Base-by-base conservation (phyloP, 495 filamentous ascomycete species). In the Xylaria acuta region DNA sequence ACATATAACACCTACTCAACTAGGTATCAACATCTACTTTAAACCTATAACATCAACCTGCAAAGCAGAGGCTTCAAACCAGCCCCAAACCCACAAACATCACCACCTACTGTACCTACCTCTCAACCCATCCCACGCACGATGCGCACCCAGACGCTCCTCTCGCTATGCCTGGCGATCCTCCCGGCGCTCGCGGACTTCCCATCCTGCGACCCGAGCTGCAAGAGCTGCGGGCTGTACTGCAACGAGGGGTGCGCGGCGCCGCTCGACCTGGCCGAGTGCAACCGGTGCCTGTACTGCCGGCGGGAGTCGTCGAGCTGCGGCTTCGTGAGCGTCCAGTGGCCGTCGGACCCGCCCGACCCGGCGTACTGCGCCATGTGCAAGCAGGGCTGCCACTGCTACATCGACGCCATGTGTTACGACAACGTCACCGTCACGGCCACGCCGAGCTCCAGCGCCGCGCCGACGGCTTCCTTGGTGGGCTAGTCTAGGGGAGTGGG, bases 261-360 rank as follows among this genome's bases (percentile, higher is more conserved):
- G 8, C 60, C 67, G 2, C 73, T 77, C 2, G 34, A 53, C 36
- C 25, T 32, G 20, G 34, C 36, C 53, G 64, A 75, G 18, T 77
- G 75, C 49, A 41, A 32, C 41, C 69, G 68, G 22, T 75, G 75
- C 12, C 71, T 77, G 25, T 77, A 75, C 71, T 77, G 75, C 64
- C 75, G 75, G 20, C 75, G 75, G 12, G 75, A 77, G 69, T 75
- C 71, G 58, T 72, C 68, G 20, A 58, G 71, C n/a, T 77, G 75
- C 66, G 60, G 54, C 6, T 77, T 73, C 51, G 40, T 73, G 3
- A 16, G 58, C 32, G 60, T 77, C 45, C 56, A 60, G 0, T 71
- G 73, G 75, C 62, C 63, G 7, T 22, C 64, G 1, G 56, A 76
- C 54, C 68, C 73, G 49, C 73, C 75, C 0, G 73, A 72, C 68